A percentile compares a stretch with the other conserved stretches of the same genome.
Evolutionary conservation across 2,329 filamentous ascomycete genomes (phyloP).

Genomic region (Aureobasidium subglaciale): DNA sequence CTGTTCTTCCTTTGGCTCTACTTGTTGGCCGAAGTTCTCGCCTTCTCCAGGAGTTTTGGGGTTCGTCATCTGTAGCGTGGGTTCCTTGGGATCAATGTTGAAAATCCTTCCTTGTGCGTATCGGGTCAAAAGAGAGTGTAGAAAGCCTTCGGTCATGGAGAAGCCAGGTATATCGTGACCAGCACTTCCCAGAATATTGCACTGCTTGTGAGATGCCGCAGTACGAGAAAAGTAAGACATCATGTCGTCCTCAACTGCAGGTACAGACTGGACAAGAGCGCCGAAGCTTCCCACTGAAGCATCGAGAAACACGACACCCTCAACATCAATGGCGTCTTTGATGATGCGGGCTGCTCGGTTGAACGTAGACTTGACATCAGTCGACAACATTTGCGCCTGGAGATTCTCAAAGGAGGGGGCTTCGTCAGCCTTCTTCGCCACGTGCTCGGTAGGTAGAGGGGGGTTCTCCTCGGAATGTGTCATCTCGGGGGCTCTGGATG

Average conservation of each 20-base stretch:
- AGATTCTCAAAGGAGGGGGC: background rate
- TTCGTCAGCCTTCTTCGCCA: background rate
- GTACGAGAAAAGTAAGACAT: background rate
- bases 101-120: constrained; percentile 23
- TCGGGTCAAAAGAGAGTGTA: constrained; percentile 21
- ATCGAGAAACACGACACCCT: constrained; percentile 42
- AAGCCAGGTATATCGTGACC: background rate
- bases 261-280: constrained; percentile 17
- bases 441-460: no score
- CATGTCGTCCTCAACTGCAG: background rate
- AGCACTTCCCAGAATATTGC: background rate
- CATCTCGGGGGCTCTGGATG: background rate
- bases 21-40: background rate
- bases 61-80: background rate
- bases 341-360: constrained; percentile 43
- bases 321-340: constrained; percentile 41
- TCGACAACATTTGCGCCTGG: constrained; percentile 11
- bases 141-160: constrained; percentile 18
- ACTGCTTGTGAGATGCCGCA: background rate
- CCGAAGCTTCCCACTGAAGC: constrained; percentile 25
- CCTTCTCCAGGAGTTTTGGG: background rate
- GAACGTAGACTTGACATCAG: constrained; percentile 32
- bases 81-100: constrained; percentile 18
- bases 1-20: background rate
- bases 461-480: background rate